These are phyloP conservation scores for Theobroma cacao DNA, from an alignment of 345 rosid species.

Conservation along the genomic window DNA sequence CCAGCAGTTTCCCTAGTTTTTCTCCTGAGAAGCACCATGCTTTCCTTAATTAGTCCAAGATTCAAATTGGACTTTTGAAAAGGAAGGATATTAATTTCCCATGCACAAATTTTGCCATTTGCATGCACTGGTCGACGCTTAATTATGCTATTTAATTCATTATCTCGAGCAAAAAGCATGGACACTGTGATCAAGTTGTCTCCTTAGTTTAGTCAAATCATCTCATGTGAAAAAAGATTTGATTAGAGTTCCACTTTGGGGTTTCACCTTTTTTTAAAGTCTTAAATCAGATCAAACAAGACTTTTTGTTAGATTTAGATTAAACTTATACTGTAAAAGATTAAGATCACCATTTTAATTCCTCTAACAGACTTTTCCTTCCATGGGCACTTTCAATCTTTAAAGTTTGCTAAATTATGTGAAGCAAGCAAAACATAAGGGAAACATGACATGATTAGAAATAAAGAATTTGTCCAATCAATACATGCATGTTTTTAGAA, in stretches of 20 bases:
- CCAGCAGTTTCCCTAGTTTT: conserved; percentile 46
- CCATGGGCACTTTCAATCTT: not conserved
- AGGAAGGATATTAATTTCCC: not conserved
- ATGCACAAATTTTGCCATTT: not conserved
- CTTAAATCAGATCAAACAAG: not conserved
- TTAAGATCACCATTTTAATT: not conserved
- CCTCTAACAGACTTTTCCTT: not conserved
- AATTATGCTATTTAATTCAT: not conserved
- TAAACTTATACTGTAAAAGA: not conserved
- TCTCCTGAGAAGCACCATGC: conserved; percentile 33
- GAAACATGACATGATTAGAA: not conserved
- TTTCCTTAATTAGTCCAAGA: not conserved
- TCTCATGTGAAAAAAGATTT: not conserved
- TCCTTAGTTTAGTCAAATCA: not conserved
- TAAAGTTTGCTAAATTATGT: not conserved
- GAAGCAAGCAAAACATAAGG: not conserved
- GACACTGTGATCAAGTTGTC: not conserved
- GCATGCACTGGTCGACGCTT: not conserved
- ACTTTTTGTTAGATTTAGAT: not conserved
- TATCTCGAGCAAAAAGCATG: not conserved
- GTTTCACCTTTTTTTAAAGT: not conserved
- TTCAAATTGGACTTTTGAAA: not conserved
- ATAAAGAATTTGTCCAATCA: not conserved
- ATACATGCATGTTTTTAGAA: not conserved
- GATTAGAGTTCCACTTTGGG: not conserved